Evolutionary conservation across 768 basidiomycete genomes (phyloP).

Genomic region (Punctularia strigosozonata): DNA sequence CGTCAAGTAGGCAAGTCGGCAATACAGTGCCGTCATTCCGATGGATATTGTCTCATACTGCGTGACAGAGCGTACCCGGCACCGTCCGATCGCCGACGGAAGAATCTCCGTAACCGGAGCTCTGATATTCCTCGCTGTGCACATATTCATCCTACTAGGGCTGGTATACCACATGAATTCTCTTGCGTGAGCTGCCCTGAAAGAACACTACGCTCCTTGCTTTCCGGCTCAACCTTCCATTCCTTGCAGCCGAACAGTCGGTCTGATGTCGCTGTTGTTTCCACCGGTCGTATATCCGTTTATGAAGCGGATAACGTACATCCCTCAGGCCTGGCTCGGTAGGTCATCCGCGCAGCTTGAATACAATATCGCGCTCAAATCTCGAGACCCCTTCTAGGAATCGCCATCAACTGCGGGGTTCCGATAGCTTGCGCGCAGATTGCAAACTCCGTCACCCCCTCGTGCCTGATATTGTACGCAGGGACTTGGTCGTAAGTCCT

Average conservation of each 20-base stretch:
- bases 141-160: slow-evolving; percentile 7
- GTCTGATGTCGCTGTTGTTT: too few species aligned
- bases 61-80: slow-evolving; percentile 4
- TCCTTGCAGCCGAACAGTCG: too few species aligned
- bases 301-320: slow-evolving; percentile 43
- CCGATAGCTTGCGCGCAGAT: slow-evolving; percentile 35
- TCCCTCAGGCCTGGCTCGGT: slow-evolving; percentile 64
- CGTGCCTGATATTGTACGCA: slow-evolving; percentile 6
- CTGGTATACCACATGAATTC: too few species aligned
- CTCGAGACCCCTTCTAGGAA: slow-evolving; percentile 27
- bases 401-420: slow-evolving; percentile 45
- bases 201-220: too few species aligned
- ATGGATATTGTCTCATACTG: too few species aligned
- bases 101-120: slow-evolving; percentile 11
- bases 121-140: slow-evolving; percentile 9
- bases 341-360: too few species aligned
- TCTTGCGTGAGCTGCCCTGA: too few species aligned
- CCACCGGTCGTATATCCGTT: slow-evolving; percentile 31
- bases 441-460: slow-evolving; percentile 19
- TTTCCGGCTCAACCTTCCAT: too few species aligned
- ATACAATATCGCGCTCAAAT: background rate
- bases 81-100: slow-evolving; percentile 10
- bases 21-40: too few species aligned
- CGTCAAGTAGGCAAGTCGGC: slow-evolving; percentile 37
- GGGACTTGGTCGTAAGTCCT: slow-evolving; percentile 7